phyloP scores from a whole-genome alignment of 1,284 basidiomycete species.

The Anthracocystis setariae region DNA sequence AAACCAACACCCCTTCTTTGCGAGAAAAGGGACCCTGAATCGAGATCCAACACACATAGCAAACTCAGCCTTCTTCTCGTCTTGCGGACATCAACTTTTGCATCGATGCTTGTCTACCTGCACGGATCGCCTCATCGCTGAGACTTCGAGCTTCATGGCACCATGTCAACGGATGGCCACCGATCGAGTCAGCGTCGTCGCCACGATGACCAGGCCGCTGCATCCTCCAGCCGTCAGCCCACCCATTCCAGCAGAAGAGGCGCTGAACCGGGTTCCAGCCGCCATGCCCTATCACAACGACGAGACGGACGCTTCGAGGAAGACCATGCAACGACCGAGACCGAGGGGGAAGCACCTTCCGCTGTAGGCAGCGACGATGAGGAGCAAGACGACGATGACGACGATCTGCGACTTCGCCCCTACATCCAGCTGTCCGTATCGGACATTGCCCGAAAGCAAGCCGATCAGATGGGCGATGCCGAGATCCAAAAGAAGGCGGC shows the following conservation, averaged over 20 bases:
- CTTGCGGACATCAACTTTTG: too few species aligned
- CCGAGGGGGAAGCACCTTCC: constrained; percentile 6
- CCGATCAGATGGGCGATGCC: constrained; percentile 28
- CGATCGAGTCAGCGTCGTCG: constrained; percentile 18
- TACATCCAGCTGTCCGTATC: constrained; percentile 23
- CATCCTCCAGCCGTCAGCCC: constrained; percentile 18
- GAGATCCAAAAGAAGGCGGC: constrained; percentile 47
- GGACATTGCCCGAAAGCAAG: constrained; percentile 19
- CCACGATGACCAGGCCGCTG: constrained; percentile 13
- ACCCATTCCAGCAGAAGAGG: constrained; percentile 9
- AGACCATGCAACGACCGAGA: neutral
- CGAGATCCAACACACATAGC: too few species aligned
- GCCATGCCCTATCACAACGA: neutral
- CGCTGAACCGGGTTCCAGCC: constrained; percentile 1
- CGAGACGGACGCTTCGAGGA: neutral
- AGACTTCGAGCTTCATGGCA: neutral
- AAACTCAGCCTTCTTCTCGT: too few species aligned
- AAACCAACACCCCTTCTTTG: too few species aligned
- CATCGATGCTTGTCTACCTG: neutral
- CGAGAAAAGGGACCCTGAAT: too few species aligned
- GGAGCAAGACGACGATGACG: constrained; percentile 19
- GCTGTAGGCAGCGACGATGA: constrained; percentile 9
- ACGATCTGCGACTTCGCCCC: neutral
- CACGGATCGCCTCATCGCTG: too few species aligned
- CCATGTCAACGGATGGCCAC: constrained; percentile 21